These are phyloP conservation scores for Bolboschoenoplectus hybrid DNA, from an alignment of 202 grass and related monocot genomes.

Conservation along the genomic window DNA sequence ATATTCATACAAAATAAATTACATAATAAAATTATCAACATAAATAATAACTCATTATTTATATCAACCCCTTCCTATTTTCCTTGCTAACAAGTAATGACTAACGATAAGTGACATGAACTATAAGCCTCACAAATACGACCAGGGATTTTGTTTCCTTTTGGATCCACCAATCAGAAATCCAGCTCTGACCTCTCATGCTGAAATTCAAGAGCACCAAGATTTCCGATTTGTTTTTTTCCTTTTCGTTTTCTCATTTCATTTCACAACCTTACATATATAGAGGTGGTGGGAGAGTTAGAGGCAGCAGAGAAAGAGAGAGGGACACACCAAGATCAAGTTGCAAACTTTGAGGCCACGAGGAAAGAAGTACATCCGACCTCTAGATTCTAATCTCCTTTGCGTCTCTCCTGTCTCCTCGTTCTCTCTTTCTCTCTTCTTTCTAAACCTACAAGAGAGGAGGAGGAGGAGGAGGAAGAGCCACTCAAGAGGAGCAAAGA, in stretches of 20 bases:
- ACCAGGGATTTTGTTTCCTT: background rate
- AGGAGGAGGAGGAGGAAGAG: background rate
- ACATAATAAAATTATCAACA: too few species aligned
- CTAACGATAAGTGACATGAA: too few species aligned
- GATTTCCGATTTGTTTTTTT: background rate
- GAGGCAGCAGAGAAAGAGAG: conserved; percentile 5
- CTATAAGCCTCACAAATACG: too few species aligned
- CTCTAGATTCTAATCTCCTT: conserved; percentile 46
- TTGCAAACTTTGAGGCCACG: conserved; percentile 40
- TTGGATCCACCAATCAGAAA: conserved; percentile 35
- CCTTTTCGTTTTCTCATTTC: background rate
- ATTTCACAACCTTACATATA: background rate
- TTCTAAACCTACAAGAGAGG: conserved; percentile 8
- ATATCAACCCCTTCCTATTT: too few species aligned
- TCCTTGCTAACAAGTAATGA: too few species aligned
- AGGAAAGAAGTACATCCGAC: conserved; percentile 25
- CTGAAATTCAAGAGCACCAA: background rate
- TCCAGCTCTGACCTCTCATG: background rate
- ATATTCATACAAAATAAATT: too few species aligned
- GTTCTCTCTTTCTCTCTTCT: background rate
- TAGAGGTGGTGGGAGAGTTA: background rate
- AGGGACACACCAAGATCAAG: background rate
- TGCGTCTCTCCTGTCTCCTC: background rate
- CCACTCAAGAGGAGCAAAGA: conserved; percentile 13
- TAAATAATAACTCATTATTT: too few species aligned